Evolutionary conservation across 2,329 filamentous ascomycete species (phyloP).

Genomic region (Drechmeria coniospora): DNA sequence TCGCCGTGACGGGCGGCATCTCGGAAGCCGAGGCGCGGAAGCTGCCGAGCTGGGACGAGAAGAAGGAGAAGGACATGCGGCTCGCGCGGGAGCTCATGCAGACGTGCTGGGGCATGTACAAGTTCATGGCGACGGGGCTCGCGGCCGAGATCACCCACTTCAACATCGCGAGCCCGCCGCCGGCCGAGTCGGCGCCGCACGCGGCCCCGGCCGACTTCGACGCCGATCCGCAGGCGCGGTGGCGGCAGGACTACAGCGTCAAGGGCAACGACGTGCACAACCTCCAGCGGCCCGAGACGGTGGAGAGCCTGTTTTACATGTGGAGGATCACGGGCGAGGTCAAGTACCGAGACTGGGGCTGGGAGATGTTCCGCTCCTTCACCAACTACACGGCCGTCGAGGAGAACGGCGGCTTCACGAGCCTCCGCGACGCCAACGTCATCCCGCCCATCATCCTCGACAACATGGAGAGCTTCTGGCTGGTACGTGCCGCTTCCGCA

Average conservation of each 20-base stretch:
- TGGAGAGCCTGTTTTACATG: constrained; percentile 97
- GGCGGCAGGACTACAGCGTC: constrained; percentile 67
- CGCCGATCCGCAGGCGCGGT: constrained; percentile 38
- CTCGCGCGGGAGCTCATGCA: constrained; percentile 85
- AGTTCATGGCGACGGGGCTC: constrained; percentile 76
- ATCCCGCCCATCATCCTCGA: constrained; percentile 58
- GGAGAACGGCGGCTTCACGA: constrained; percentile 69
- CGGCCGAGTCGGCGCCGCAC: constrained; percentile 35
- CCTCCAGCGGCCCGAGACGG: constrained; percentile 84
- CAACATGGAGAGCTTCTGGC: constrained; percentile 99
- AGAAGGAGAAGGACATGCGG: constrained; percentile 74
- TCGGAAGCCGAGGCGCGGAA: constrained; percentile 62
- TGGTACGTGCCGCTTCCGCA: constrained; percentile 40
- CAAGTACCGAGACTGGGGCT: constrained; percentile 89
- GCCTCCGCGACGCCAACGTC: constrained; percentile 56
- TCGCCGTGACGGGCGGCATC: constrained; percentile 68
- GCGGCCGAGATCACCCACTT: constrained; percentile 93
- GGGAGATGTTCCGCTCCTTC: constrained; percentile 95
- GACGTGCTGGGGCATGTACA: constrained; percentile 97
- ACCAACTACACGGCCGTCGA: constrained; percentile 68
- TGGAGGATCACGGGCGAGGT: constrained; percentile 90
- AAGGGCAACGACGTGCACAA: constrained; percentile 81
- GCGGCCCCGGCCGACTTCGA: constrained; percentile 34
- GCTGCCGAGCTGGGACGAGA: constrained; percentile 53
- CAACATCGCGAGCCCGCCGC: constrained; percentile 53